Conservation (phyloP, 208 protist species). For the Trypanosoma melophagium region DNA sequence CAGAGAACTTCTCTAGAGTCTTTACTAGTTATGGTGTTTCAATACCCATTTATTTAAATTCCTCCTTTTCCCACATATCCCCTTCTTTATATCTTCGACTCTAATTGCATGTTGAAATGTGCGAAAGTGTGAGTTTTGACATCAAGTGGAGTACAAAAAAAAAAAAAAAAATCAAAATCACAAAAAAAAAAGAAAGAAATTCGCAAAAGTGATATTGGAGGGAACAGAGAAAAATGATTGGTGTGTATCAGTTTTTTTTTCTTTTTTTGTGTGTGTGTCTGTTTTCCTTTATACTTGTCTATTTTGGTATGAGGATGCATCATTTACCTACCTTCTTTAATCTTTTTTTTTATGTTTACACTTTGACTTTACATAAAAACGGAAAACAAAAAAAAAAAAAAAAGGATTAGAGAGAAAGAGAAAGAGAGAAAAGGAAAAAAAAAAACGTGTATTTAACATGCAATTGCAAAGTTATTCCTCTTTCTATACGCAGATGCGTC, state of each 20-base stretch:
- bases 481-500: constrained; percentile 13
- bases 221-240: not conserved
- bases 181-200: not conserved
- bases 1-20: constrained; percentile 37
- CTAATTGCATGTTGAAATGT: no score
- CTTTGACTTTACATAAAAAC: not conserved
- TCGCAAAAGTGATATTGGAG: not conserved
- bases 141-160: not conserved
- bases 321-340: not conserved
- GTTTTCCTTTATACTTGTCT: not conserved
- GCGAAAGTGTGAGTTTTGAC: not conserved
- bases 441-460: not conserved
- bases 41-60: not conserved
- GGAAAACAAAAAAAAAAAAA: not conserved
- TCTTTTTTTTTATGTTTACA: constrained; percentile 2
- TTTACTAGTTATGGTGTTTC: not conserved
- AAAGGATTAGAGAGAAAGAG: not conserved
- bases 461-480: constrained; percentile 19
- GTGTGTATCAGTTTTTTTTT: not conserved
- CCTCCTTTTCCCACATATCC: not conserved
- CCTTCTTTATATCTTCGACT: no score
- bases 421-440: not conserved
- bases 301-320: not conserved
- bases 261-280: not conserved
- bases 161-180: not conserved